Conservation (phyloP, 345 rosid species). For the Noccaea caerulescens region DNA sequence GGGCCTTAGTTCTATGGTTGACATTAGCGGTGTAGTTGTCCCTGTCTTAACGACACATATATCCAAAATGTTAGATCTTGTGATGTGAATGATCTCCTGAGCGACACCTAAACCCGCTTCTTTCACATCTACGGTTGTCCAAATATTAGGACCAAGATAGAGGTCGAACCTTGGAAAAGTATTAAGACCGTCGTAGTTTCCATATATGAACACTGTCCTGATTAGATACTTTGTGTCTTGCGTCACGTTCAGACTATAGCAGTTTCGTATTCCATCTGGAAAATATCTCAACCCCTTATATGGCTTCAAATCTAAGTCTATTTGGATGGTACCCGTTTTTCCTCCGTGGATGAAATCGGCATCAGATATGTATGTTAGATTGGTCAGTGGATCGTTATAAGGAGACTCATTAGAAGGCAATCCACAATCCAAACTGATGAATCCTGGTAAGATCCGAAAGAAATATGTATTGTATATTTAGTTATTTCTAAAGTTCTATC, state of each 20-base stretch:
- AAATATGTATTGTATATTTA: too few relatives aligned
- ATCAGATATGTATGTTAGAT: slow-evolving; percentile 44
- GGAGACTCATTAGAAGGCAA: slow-evolving; percentile 28
- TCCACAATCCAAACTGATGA: slow-evolving; percentile 57
- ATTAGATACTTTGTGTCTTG: slow-evolving; percentile 44
- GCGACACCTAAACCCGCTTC: neutral
- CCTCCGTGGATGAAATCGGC: slow-evolving; percentile 44
- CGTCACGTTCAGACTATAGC: slow-evolving; percentile 39
- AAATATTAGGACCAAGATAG: slow-evolving; percentile 50
- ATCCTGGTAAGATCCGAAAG: slow-evolving; percentile 31
- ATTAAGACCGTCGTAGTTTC: slow-evolving; percentile 49
- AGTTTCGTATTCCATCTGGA: slow-evolving; percentile 46
- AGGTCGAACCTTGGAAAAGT: slow-evolving; percentile 46
- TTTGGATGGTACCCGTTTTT: slow-evolving; percentile 6
- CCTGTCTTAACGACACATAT: slow-evolving; percentile 60
- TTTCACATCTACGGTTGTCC: slow-evolving; percentile 34
- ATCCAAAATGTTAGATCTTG: slow-evolving; percentile 27
- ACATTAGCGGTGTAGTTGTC: slow-evolving; percentile 17
- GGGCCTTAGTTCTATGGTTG: slow-evolving; percentile 38
- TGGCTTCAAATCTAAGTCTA: slow-evolving; percentile 9
- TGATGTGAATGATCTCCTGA: slow-evolving; percentile 48
- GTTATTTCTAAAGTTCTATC: too few relatives aligned
- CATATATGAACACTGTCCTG: slow-evolving; percentile 43
- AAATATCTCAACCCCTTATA: slow-evolving; percentile 34
- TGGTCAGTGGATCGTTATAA: slow-evolving; percentile 36